These are phyloP conservation scores for Solanum hybrid DNA, from an alignment of 305 asterid genomes.

Conservation along the genomic window DNA sequence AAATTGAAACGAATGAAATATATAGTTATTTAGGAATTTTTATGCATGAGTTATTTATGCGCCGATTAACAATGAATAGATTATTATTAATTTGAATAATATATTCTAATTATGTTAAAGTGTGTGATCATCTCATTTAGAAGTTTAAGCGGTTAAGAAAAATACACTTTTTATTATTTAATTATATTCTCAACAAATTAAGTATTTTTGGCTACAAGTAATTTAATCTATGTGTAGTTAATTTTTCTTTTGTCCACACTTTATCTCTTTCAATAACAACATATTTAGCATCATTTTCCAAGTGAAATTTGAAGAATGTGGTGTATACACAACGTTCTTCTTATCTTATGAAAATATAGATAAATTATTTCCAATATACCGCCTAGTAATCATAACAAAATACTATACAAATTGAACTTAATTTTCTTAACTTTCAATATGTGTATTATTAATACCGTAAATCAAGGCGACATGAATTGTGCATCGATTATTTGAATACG, in stretches of 20 bases:
- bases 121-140: background rate
- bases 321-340: background rate
- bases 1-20: background rate
- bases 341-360: background rate
- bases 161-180: no score
- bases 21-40: background rate
- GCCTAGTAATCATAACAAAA: background rate
- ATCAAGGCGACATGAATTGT: background rate
- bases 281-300: background rate
- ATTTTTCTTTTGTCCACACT: background rate
- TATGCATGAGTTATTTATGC: background rate
- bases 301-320: background rate
- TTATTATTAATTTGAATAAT: background rate
- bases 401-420: background rate
- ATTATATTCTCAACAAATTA: no score
- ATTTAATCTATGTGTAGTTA: background rate
- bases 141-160: no score
- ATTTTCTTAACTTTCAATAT: background rate
- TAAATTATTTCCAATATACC: fast-evolving
- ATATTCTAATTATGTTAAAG: background rate
- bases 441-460: background rate
- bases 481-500: background rate
- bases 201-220: no score
- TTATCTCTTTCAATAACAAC: background rate
- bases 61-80: background rate